Evolutionary conservation across 1,139 yeast species (phyloP).

Genomic region (Spathaspora sp.): DNA sequence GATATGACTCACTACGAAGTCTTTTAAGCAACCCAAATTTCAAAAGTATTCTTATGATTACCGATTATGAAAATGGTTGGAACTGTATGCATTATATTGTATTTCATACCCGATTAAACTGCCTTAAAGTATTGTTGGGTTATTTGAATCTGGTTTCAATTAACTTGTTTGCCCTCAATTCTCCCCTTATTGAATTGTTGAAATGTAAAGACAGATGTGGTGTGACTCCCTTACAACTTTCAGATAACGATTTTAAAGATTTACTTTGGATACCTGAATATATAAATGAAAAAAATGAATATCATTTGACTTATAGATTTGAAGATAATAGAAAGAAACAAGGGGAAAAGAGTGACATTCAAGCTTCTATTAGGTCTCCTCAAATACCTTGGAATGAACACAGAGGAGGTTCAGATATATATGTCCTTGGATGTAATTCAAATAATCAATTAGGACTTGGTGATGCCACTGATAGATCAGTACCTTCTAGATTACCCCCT

Average conservation of each 20-base stretch:
- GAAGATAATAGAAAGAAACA: conserved; percentile 9
- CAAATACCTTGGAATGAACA: conserved; percentile 31
- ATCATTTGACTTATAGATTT: conserved; percentile 25
- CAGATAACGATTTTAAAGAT: conserved; percentile 43
- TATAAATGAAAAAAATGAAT: conserved; percentile 33
- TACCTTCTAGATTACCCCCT: conserved; percentile 30
- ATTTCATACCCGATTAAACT: conserved; percentile 55
- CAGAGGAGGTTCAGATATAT: conserved; percentile 61
- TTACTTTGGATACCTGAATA: conserved; percentile 46
- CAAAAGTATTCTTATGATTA: conserved; percentile 34
- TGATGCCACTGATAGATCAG: conserved; percentile 57
- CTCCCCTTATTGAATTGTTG: conserved; percentile 37
- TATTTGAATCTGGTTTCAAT: conserved; percentile 20
- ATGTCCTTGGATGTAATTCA: conserved; percentile 64
- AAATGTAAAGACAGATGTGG: conserved; percentile 68
- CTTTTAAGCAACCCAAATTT: conserved; percentile 48
- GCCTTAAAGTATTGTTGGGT: conserved; percentile 53
- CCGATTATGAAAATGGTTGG: conserved; percentile 82
- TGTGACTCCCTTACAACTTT: conserved; percentile 60
- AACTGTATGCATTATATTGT: conserved; percentile 74
- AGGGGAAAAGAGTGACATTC: conserved; percentile 2
- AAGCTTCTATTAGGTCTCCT: conserved; percentile 12
- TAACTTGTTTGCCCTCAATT: conserved; percentile 20
- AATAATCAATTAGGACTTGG: conserved; percentile 70
- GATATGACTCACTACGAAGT: conserved; percentile 43